phyloP scores from a whole-genome alignment of 2,329 filamentous ascomycete genomes.

The Colletotrichum horii region DNA sequence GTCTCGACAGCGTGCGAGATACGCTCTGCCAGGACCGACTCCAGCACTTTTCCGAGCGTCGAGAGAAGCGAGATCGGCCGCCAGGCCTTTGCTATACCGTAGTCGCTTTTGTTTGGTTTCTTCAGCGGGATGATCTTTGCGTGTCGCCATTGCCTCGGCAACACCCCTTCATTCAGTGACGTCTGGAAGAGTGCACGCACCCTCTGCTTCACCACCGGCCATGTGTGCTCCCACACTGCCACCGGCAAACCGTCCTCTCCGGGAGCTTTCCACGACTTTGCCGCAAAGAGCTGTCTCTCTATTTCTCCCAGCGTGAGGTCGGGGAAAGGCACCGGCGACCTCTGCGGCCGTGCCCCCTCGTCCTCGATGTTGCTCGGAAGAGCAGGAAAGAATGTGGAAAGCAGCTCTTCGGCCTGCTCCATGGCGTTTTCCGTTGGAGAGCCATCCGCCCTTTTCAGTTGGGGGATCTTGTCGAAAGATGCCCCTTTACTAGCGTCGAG shows the following conservation, averaged over 20 bases:
- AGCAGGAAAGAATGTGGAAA: not conserved
- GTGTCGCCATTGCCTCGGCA: not conserved
- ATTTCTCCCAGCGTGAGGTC: slow-evolving; percentile 22
- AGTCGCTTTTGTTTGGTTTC: slow-evolving; percentile 30
- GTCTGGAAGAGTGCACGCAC: not conserved
- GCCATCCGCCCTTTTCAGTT: not conserved
- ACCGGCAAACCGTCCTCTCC: slow-evolving; percentile 24
- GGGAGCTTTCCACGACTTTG: slow-evolving; percentile 27
- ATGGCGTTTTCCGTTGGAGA: not conserved
- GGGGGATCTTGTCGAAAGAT: not conserved
- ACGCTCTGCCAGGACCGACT: not conserved
- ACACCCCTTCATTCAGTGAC: not conserved
- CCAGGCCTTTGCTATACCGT: slow-evolving; percentile 28
- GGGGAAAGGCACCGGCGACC: not conserved
- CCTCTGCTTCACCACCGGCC: not conserved
- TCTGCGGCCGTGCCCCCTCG: not conserved
- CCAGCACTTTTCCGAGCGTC: slow-evolving; percentile 27
- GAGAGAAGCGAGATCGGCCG: slow-evolving; percentile 30
- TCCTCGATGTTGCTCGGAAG: not conserved
- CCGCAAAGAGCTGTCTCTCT: slow-evolving; percentile 21
- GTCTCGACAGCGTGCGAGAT: not conserved
- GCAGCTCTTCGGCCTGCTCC: not conserved
- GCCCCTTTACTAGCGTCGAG: slow-evolving; percentile 24
- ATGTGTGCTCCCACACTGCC: slow-evolving; percentile 20
- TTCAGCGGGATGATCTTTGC: slow-evolving; percentile 33